Conservation (phyloP, 164 flowering plant genomes). For the grape (Vitis vinifera) region DNA sequence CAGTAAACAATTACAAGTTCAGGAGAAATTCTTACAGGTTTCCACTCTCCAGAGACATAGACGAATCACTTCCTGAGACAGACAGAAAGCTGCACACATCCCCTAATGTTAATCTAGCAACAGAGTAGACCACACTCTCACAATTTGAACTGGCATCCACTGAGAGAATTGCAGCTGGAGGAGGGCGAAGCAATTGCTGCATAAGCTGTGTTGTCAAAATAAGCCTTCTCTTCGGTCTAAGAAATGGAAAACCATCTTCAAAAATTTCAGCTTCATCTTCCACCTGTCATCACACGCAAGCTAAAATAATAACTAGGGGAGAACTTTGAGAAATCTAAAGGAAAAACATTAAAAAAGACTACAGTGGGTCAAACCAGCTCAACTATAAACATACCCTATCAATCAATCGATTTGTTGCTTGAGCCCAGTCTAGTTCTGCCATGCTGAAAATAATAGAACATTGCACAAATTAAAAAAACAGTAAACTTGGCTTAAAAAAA, state of each 20-base stretch:
- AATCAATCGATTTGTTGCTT: constrained; percentile 39
- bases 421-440: constrained; percentile 55
- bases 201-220: constrained; percentile 56
- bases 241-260: constrained; percentile 34
- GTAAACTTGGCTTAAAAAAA: too few relatives aligned
- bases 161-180: constrained; percentile 40
- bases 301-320: background rate
- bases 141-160: constrained; percentile 35
- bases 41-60: constrained; percentile 11
- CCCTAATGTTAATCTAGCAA: constrained; percentile 42
- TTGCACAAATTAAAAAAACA: background rate
- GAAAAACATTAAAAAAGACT: background rate
- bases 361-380: background rate
- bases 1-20: constrained; percentile 2
- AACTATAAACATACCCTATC: constrained; percentile 43
- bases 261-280: constrained; percentile 40
- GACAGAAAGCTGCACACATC: constrained; percentile 46
- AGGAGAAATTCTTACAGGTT: constrained; percentile 34
- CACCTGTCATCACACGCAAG: constrained; percentile 27
- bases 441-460: constrained; percentile 32
- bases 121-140: constrained; percentile 40
- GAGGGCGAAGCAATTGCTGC: constrained; percentile 55
- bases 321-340: background rate
- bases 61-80: constrained; percentile 20
- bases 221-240: constrained; percentile 49